Evolutionary conservation across 768 basidiomycete species (phyloP).

Genomic region (Auriculariales sp.): DNA sequence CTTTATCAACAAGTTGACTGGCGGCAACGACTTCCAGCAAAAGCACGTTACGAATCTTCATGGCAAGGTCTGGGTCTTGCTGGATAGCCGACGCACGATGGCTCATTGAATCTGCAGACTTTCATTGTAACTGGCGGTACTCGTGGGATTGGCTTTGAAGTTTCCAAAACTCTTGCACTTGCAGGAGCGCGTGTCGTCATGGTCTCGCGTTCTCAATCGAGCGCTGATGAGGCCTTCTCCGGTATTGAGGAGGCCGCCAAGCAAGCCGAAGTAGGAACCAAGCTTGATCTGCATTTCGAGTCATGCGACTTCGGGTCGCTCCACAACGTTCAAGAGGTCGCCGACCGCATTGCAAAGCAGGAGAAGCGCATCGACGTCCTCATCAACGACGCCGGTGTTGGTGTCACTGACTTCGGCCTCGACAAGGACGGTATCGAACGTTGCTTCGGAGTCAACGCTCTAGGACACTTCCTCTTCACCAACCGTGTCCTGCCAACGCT

Average conservation of each 20-base stretch:
- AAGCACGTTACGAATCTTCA: not conserved
- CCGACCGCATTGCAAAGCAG: slow-evolving; percentile 11
- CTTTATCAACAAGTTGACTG: not conserved
- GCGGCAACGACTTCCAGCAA: not conserved
- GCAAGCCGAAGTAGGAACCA: slow-evolving; percentile 9
- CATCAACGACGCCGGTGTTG: slow-evolving; percentile 17
- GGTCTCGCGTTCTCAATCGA: slow-evolving; percentile 12
- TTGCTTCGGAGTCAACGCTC: slow-evolving; percentile 17
- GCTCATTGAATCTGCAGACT: slow-evolving; percentile 5
- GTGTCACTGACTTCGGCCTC: slow-evolving; percentile 15
- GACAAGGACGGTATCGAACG: slow-evolving; percentile 13
- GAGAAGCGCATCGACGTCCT: slow-evolving; percentile 11
- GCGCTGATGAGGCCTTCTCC: slow-evolving; percentile 13
- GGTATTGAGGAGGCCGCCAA: slow-evolving; percentile 8
- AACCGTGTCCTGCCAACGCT: slow-evolving; percentile 27
- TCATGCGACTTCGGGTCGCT: slow-evolving; percentile 17
- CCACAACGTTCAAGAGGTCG: slow-evolving; percentile 14
- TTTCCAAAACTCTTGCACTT: slow-evolving; percentile 15
- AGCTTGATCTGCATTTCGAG: slow-evolving; percentile 7
- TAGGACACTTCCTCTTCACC: slow-evolving; percentile 26
- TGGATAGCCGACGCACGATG: not conserved
- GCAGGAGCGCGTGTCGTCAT: slow-evolving; percentile 16
- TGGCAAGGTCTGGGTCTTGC: not conserved
- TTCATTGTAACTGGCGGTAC: slow-evolving; percentile 19
- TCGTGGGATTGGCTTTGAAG: slow-evolving; percentile 17